These are phyloP conservation scores for Periconia sp. DNA, from an alignment of 2,329 filamentous ascomycete genomes.

Conservation along the genomic window DNA sequence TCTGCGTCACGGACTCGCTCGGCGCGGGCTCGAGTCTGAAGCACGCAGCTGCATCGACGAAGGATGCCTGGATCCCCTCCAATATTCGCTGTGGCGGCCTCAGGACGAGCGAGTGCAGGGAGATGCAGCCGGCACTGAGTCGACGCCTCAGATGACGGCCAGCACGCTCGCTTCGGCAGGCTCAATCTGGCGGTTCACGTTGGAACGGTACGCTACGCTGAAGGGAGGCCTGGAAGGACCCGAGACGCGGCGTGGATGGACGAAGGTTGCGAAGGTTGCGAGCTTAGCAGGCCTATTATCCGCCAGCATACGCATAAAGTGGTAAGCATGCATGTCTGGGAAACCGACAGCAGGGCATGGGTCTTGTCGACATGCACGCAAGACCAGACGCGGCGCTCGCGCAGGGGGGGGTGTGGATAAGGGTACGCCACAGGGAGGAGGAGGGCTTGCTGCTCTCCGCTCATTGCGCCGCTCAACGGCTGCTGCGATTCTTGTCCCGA, in stretches of 20 bases:
- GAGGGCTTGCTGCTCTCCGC: no score
- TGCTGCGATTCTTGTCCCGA: no score
- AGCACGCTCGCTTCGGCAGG: slow-evolving; percentile 17
- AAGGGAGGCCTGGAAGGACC: slow-evolving; percentile 23
- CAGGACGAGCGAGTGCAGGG: slow-evolving; percentile 3
- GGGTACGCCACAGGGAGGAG: slow-evolving; percentile 19
- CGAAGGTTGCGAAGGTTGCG: slow-evolving; percentile 3
- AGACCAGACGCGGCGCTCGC: slow-evolving; percentile 33
- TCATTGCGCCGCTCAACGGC: slow-evolving; percentile 33
- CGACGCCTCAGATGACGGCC: slow-evolving; percentile 17
- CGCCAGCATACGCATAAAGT: slow-evolving; percentile 32
- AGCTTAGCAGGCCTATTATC: slow-evolving; percentile 16
- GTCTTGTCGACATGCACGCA: slow-evolving; percentile 37
- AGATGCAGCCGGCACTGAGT: slow-evolving; percentile 17
- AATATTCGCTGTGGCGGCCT: slow-evolving; percentile 7
- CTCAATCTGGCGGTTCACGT: slow-evolving; percentile 19
- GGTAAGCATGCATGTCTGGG: slow-evolving; percentile 31
- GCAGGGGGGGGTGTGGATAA: slow-evolving; percentile 35
- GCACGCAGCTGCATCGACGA: background rate
- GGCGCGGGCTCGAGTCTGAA: background rate
- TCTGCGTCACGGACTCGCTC: slow-evolving; percentile 12
- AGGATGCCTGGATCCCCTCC: background rate
- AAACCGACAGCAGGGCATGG: no score
- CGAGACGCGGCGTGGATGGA: slow-evolving; percentile 25
- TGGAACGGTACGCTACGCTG: slow-evolving; percentile 23